A percentile compares a stretch with the other conserved stretches of the same genome.
phyloP scores from a whole-genome alignment of 768 basidiomycete species.

The Auriscalpium microsporum region DNA sequence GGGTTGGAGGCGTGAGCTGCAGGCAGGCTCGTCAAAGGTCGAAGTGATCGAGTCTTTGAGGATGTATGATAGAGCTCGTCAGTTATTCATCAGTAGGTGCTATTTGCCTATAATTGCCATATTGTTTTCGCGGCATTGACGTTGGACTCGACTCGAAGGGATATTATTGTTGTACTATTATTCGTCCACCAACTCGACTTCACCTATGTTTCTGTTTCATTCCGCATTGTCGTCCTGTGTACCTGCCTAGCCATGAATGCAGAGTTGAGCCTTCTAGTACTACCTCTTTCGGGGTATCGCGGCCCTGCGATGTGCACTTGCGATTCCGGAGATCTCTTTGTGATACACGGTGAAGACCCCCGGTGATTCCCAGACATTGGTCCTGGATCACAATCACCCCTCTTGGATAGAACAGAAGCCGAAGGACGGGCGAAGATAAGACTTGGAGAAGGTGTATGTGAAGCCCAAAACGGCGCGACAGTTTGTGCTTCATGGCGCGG shows the following conservation, averaged over 20 bases:
- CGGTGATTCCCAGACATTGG: not conserved
- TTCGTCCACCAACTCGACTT: not conserved
- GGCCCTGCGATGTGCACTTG: not conserved
- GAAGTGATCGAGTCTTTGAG: no score
- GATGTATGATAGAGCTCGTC: not conserved
- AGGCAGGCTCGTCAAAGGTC: not conserved
- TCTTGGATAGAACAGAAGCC: not conserved
- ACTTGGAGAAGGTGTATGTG: not conserved
- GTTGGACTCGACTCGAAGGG: not conserved
- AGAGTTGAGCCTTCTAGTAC: not conserved
- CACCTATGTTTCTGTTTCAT: not conserved
- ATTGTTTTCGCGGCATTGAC: not conserved
- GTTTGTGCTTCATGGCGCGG: not conserved
- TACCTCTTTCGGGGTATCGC: no score
- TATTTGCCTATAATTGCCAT: not conserved
- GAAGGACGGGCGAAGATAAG: not conserved
- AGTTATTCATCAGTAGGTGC: not conserved
- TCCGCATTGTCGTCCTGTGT: not conserved
- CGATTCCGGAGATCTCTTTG: not conserved
- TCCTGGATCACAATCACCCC: not conserved
- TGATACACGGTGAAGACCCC: not conserved
- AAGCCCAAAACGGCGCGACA: not conserved
- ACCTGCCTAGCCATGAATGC: not conserved
- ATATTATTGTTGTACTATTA: not conserved
- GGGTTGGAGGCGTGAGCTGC: conserved; percentile 3